These are phyloP conservation scores for Fraxinus xanthoxyloides DNA, from an alignment of 305 asterid species.

Conservation along the genomic window DNA sequence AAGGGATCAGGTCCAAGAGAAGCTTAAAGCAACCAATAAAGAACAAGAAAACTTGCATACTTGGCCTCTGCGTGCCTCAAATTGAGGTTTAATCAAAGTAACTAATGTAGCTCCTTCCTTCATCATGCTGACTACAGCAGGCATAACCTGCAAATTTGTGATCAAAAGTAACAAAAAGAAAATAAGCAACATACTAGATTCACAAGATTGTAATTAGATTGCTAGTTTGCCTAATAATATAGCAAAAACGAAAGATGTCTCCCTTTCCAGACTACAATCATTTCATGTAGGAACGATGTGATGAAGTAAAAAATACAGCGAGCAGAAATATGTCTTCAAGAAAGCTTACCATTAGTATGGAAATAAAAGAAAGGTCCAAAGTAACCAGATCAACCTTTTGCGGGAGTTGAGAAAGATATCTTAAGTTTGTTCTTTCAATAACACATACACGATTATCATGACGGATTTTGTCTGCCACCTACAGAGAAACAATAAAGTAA, in stretches of 20 bases:
- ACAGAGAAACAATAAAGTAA: slow-evolving; percentile 22
- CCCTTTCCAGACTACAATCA: background rate
- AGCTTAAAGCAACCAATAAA: slow-evolving; percentile 1
- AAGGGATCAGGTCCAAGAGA: background rate
- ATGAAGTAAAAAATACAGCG: background rate
- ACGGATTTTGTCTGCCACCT: slow-evolving; percentile 96
- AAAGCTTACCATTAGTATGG: slow-evolving; percentile 71
- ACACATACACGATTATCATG: slow-evolving; percentile 66
- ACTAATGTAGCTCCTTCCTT: slow-evolving; percentile 67
- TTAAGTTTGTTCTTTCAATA: slow-evolving; percentile 80
- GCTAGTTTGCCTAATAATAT: background rate
- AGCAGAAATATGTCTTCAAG: background rate
- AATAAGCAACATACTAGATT: background rate
- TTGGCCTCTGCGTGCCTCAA: slow-evolving; percentile 92
- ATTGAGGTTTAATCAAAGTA: slow-evolving; percentile 90
- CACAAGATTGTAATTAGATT: background rate
- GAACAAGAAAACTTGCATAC: slow-evolving; percentile 34
- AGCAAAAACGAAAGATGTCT: background rate
- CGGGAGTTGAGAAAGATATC: slow-evolving; percentile 86
- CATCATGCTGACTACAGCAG: slow-evolving; percentile 76
- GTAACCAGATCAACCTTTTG: slow-evolving; percentile 91
- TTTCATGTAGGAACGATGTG: background rate
- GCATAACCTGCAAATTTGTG: slow-evolving; percentile 71
- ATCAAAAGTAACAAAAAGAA: background rate
- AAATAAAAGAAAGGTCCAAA: slow-evolving; percentile 92